phyloP scores from a whole-genome alignment of 2,329 filamentous ascomycete species.

The Nemania abortiva region DNA sequence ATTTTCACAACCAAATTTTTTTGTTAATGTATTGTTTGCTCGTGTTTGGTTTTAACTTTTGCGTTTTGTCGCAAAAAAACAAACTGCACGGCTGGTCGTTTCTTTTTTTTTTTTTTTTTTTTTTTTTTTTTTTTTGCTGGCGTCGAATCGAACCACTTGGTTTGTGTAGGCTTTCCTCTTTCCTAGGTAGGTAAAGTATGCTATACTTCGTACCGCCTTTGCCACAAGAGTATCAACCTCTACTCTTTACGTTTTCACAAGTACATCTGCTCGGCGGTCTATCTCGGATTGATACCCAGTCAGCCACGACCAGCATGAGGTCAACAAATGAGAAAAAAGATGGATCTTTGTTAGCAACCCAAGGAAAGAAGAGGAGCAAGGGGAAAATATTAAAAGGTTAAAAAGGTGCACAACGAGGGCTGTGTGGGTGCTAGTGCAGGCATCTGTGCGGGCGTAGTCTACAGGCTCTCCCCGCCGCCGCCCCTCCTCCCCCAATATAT shows the following conservation, averaged over 20 bases:
- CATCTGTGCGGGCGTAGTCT: neutral
- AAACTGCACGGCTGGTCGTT: too few species aligned
- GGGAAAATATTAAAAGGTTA: neutral
- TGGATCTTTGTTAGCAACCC: neutral
- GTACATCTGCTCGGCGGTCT: neutral
- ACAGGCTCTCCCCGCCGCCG: too few species aligned
- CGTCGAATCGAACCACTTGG: neutral
- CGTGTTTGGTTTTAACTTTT: too few species aligned
- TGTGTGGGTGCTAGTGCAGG: conserved; percentile 17
- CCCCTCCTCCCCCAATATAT: too few species aligned
- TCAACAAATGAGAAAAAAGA: neutral
- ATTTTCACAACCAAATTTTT: too few species aligned
- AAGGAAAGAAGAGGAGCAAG: neutral
- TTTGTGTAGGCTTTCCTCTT: neutral
- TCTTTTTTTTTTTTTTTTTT: conserved; percentile 8
- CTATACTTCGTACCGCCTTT: neutral
- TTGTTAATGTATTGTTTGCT: too few species aligned
- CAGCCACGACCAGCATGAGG: neutral
- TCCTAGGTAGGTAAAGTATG: conserved; percentile 12
- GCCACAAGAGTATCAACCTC: neutral
- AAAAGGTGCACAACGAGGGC: conserved; percentile 22
- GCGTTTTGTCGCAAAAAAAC: too few species aligned
- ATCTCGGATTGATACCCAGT: neutral
- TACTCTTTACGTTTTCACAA: neutral
- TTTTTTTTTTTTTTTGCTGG: too few species aligned